A percentile compares a stretch with the other conserved stretches of the same genome.
Conservation (phyloP, 257 asterid species). For the Solanum sitiens region DNA sequence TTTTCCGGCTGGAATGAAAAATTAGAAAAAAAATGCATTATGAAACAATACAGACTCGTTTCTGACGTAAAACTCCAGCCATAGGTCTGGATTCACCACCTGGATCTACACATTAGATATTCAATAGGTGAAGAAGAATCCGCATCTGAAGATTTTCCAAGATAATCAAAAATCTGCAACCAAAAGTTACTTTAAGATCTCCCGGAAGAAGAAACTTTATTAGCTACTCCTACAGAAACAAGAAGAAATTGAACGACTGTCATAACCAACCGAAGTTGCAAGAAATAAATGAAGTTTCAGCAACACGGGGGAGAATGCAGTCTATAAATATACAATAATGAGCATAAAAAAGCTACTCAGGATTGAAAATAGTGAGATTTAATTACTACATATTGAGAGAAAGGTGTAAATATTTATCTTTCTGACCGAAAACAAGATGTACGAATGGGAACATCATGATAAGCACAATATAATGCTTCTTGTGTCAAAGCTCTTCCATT, state of each 20-base stretch:
- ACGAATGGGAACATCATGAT: background rate
- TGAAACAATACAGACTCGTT: background rate
- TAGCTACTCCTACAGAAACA: background rate
- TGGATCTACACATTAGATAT: conserved; percentile 60
- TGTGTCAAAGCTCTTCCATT: background rate
- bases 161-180: conserved; percentile 65
- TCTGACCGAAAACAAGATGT: background rate
- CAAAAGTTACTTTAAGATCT: background rate
- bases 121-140: conserved; percentile 82
- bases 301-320: background rate
- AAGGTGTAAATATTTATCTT: background rate
- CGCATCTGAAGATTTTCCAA: conserved; percentile 63
- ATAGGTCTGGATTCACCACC: conserved; percentile 37
- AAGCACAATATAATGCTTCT: background rate
- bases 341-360: background rate
- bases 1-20: conserved; percentile 68
- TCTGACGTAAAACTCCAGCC: background rate
- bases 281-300: background rate
- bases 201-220: background rate
- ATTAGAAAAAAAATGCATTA: conserved; percentile 6
- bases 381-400: background rate
- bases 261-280: background rate
- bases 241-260: background rate
- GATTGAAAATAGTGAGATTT: background rate
- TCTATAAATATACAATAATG: background rate